A percentile compares a stretch with the other conserved stretches of the same genome.
Evolutionary conservation across 1,139 yeast species (phyloP).

Genomic region (Geotrichum aggregatum): DNA sequence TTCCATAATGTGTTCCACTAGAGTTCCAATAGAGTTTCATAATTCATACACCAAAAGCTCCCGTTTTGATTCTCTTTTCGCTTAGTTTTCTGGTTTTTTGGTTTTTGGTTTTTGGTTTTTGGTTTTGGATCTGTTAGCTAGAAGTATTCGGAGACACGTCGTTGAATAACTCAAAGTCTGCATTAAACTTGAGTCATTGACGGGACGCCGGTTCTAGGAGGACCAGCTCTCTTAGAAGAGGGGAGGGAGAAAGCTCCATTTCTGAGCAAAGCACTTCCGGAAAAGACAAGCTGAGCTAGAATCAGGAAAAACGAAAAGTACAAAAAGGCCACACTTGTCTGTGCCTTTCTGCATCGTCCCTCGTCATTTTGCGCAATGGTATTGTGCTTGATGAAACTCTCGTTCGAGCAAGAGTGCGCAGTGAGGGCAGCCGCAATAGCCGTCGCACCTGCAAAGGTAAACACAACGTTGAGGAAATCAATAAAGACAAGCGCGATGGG

Average conservation of each 20-base stretch:
- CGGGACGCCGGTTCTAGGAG: constrained; percentile 80
- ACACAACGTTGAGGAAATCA: constrained; percentile 84
- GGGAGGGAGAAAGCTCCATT: constrained; percentile 71
- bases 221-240: constrained; percentile 31
- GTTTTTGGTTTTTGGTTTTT: too few relatives aligned
- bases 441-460: constrained; percentile 91
- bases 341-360: constrained; percentile 92
- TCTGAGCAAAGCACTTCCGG: constrained; percentile 52
- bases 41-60: too few relatives aligned
- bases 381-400: constrained; percentile 58
- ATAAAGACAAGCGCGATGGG: constrained; percentile 69
- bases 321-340: constrained; percentile 85
- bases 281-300: constrained; percentile 62
- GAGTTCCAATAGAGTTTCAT: too few relatives aligned
- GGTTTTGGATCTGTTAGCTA: too few relatives aligned
- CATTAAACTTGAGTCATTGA: constrained; percentile 18
- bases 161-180: too few relatives aligned
- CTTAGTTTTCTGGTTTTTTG: too few relatives aligned
- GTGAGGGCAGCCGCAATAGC: constrained; percentile 89
- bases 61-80: too few relatives aligned
- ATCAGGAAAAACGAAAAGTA: constrained; percentile 79
- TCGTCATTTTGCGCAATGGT: constrained; percentile 66
- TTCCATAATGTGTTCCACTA: too few relatives aligned
- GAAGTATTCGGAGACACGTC: too few relatives aligned
- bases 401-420: constrained; percentile 77